phyloP scores from a whole-genome alignment of 2,329 filamentous ascomycete species.

The Colletotrichum cordylinicola region DNA sequence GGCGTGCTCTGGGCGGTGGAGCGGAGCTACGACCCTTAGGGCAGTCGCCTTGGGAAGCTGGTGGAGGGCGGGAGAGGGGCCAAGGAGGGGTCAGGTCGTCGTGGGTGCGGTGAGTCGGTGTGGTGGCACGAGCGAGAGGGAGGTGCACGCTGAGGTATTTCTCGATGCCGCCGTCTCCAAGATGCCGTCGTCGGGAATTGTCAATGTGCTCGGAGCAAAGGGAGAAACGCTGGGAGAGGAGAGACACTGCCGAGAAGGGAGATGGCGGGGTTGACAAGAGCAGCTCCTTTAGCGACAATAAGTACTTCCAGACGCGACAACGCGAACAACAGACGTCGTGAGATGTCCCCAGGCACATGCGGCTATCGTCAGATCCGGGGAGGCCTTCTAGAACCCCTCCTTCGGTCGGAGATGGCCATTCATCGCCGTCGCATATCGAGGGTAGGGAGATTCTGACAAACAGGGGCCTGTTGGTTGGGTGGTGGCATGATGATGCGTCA shows the following conservation, averaged over 20 bases:
- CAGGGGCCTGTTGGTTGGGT: conserved; percentile 21
- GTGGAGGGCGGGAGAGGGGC: not conserved
- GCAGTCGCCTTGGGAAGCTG: not conserved
- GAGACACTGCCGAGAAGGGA: not conserved
- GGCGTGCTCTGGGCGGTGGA: not conserved
- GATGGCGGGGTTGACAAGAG: conserved; percentile 11
- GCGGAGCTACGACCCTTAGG: not conserved
- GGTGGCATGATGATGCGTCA: conserved; percentile 21
- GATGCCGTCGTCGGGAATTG: not conserved
- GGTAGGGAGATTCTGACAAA: conserved; percentile 24
- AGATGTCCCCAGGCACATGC: not conserved
- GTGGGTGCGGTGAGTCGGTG: not conserved
- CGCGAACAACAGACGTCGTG: not conserved
- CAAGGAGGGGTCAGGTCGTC: not conserved
- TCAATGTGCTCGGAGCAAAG: not conserved
- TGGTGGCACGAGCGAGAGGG: not conserved
- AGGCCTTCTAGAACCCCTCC: conserved; percentile 9
- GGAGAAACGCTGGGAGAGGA: not conserved
- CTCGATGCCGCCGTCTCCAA: not conserved
- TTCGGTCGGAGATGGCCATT: conserved; percentile 5
- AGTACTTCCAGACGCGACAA: not conserved
- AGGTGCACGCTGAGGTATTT: not conserved
- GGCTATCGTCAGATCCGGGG: conserved; percentile 7
- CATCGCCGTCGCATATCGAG: conserved; percentile 10
- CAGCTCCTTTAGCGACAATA: not conserved